Evolutionary conservation across 2,329 filamentous ascomycete species (phyloP).

Genomic region (Myriosclerotinia curreyana): DNA sequence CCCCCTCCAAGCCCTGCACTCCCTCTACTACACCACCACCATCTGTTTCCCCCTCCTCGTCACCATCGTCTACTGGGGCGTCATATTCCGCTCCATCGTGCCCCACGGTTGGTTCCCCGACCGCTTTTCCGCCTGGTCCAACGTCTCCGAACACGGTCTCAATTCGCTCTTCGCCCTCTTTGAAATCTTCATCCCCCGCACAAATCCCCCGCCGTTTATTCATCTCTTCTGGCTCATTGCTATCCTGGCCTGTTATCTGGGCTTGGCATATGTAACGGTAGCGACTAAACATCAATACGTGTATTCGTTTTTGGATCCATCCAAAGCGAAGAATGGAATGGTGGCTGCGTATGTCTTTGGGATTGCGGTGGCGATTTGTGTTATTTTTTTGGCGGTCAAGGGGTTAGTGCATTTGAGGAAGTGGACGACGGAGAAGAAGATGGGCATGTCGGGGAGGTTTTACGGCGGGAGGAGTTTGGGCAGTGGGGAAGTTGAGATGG

Average conservation of each 20-base stretch:
- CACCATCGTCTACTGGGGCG: slow-evolving; percentile 66
- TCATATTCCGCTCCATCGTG: slow-evolving; percentile 52
- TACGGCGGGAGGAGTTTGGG: not conserved
- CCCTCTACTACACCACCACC: slow-evolving; percentile 61
- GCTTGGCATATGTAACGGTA: slow-evolving; percentile 69
- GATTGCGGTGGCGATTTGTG: slow-evolving; percentile 32
- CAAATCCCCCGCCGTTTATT: slow-evolving; percentile 58
- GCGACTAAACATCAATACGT: slow-evolving; percentile 70
- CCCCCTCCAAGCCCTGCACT: slow-evolving; percentile 61
- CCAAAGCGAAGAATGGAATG: slow-evolving; percentile 25
- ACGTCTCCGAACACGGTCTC: slow-evolving; percentile 70
- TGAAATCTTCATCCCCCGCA: slow-evolving; percentile 68
- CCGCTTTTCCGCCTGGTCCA: slow-evolving; percentile 58
- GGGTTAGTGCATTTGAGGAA: slow-evolving; percentile 26
- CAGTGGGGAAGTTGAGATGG: slow-evolving; percentile 2
- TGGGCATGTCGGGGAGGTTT: slow-evolving; percentile 31
- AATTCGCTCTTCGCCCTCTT: slow-evolving; percentile 73
- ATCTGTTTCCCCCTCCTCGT: slow-evolving; percentile 66
- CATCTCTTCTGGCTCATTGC: slow-evolving; percentile 66
- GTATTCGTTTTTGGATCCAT: slow-evolving; percentile 72
- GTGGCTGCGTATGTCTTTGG: slow-evolving; percentile 35
- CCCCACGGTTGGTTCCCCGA: slow-evolving; percentile 41
- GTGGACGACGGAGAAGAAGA: slow-evolving; percentile 44
- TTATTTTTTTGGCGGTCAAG: slow-evolving; percentile 33
- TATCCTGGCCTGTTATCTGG: slow-evolving; percentile 70